Percentiles rank a stretch among this genome's conserved stretches.
Conservation (phyloP, 139 green algal genomes). For the Gonium pectorale region DNA sequence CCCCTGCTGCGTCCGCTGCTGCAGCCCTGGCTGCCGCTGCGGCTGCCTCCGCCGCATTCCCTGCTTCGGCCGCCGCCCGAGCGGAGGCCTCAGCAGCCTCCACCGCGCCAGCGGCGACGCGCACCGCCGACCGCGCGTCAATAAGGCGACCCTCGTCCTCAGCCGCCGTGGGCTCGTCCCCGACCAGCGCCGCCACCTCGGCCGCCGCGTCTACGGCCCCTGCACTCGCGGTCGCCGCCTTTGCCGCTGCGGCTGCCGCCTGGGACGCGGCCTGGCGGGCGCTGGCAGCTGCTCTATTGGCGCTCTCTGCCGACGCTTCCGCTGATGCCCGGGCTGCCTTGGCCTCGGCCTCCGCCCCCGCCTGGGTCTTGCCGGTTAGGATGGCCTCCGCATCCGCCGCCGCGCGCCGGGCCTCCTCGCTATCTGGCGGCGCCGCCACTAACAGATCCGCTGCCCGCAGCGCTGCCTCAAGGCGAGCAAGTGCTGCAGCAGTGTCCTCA, state of each 20-base stretch:
- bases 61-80: not conserved
- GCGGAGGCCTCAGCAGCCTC: too few species aligned
- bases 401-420: not conserved
- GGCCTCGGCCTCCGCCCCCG: not conserved
- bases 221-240: not conserved
- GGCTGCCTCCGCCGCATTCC: not conserved
- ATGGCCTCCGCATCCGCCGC: not conserved
- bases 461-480: not conserved
- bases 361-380: not conserved
- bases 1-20: not conserved
- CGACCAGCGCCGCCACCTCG: too few species aligned
- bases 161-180: too few species aligned
- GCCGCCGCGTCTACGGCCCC: too few species aligned
- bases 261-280: not conserved
- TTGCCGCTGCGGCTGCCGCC: not conserved
- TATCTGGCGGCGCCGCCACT: not conserved
- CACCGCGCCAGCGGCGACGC: too few species aligned
- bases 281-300: not conserved
- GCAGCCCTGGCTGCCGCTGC: not conserved
- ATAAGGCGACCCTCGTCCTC: too few species aligned
- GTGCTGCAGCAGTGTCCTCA: not conserved
- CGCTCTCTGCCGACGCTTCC: not conserved
- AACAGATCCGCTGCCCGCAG: conserved; percentile 15
- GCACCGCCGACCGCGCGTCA: too few species aligned
- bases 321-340: not conserved